Conservation (phyloP, 805 yeast genomes). For the Priceomyces medius region DNA sequence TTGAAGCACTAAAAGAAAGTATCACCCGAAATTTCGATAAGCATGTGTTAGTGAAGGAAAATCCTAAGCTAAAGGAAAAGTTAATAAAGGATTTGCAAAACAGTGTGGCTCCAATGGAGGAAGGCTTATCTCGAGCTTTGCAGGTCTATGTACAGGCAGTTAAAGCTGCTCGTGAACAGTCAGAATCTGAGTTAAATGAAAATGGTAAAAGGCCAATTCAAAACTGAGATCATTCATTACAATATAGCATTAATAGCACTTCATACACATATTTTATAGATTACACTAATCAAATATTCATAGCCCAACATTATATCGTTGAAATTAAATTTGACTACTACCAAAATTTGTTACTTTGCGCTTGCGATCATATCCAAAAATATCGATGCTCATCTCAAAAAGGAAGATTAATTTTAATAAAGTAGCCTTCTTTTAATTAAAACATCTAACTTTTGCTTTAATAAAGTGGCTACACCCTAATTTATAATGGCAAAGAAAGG, state of each 20-base stretch:
- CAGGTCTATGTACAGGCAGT: constrained; percentile 34
- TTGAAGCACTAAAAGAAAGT: constrained; percentile 26
- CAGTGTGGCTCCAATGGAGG: constrained; percentile 31
- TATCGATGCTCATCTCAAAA: too few species aligned
- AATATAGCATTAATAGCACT: background rate
- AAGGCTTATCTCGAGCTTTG: constrained; percentile 34
- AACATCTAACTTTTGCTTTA: too few species aligned
- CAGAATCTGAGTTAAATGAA: constrained; percentile 21
- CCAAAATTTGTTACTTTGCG: too few species aligned
- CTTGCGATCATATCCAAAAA: too few species aligned
- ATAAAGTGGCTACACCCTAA: too few species aligned
- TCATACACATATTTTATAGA: too few species aligned
- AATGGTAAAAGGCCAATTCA: constrained; percentile 34
- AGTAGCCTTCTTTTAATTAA: too few species aligned
- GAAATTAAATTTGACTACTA: too few species aligned
- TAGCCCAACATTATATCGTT: too few species aligned
- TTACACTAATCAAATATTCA: too few species aligned
- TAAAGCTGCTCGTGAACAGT: constrained; percentile 10
- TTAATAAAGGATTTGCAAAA: constrained; percentile 30
- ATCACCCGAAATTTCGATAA: constrained; percentile 17
- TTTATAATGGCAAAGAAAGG: constrained; percentile 42
- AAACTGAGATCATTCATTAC: background rate
- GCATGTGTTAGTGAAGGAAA: constrained; percentile 24
- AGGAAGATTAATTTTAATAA: too few species aligned
- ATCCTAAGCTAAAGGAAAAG: constrained; percentile 34